phyloP scores from a whole-genome alignment of 1,284 basidiomycete species.

The Ustilago esculenta region DNA sequence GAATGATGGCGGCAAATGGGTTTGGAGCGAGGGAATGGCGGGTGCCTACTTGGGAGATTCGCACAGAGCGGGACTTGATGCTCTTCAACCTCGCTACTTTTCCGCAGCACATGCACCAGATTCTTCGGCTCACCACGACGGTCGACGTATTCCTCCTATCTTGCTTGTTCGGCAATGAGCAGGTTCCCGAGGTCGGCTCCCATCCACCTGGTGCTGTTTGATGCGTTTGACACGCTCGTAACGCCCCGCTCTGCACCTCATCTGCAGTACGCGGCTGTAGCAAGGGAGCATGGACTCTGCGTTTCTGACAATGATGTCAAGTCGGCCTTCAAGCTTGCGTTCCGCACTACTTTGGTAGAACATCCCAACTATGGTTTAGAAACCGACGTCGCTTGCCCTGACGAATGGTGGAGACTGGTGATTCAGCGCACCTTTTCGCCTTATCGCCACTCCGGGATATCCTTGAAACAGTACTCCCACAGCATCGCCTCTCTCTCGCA shows the following conservation, averaged over 20 bases:
- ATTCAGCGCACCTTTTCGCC: conserved; percentile 45
- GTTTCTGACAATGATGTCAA: conserved; percentile 28
- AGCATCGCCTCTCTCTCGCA: conserved; percentile 12
- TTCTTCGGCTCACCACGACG: background rate
- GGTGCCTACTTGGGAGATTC: no score
- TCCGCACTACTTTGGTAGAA: conserved; percentile 19
- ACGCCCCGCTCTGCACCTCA: conserved; percentile 39
- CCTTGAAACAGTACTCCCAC: conserved; percentile 4
- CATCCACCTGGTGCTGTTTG: conserved; percentile 45
- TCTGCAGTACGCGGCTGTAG: conserved; percentile 44
- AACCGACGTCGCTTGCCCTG: conserved; percentile 34
- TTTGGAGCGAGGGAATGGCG: no score
- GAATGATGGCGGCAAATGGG: no score
- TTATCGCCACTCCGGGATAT: conserved; percentile 6
- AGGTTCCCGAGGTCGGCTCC: conserved; percentile 11
- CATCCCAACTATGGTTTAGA: conserved; percentile 50
- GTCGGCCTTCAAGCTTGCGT: conserved; percentile 43
- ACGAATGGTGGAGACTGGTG: conserved; percentile 50
- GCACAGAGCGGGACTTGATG: no score
- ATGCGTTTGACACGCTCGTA: conserved; percentile 55
- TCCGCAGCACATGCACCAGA: background rate
- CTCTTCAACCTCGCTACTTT: no score
- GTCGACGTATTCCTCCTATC: background rate
- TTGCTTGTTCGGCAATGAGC: conserved; percentile 3
- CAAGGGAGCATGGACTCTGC: conserved; percentile 18